Conservation (phyloP, 2,329 filamentous ascomycete genomes). For the Pestalotiopsis sp. region DNA sequence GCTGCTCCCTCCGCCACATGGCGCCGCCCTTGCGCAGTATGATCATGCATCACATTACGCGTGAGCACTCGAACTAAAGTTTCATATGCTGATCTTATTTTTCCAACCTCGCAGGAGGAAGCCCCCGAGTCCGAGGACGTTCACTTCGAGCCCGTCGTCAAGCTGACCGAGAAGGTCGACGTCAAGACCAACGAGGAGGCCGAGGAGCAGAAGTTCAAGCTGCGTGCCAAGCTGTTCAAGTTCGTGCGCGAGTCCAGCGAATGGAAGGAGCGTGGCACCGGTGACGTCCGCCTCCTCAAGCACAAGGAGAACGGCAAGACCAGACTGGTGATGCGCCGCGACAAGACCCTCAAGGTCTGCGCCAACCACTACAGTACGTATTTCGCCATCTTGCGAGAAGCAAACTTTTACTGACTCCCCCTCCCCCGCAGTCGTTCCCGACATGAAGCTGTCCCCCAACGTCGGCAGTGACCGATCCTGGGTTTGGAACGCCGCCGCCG, state of each 20-base stretch:
- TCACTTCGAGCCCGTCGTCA: slow-evolving; percentile 96
- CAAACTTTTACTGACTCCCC: slow-evolving; percentile 8
- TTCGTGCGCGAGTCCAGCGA: slow-evolving; percentile 90
- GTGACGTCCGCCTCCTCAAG: slow-evolving; percentile 94
- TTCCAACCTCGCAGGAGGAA: slow-evolving; percentile 49
- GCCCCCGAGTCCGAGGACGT: slow-evolving; percentile 88
- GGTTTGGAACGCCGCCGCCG: slow-evolving; percentile 98
- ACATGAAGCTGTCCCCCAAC: slow-evolving; percentile 99
- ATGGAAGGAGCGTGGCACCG: slow-evolving; percentile 99
- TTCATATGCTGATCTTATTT: not conserved
- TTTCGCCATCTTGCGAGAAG: not conserved
- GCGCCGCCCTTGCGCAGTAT: not conserved
- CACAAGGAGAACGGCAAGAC: slow-evolving; percentile 99
- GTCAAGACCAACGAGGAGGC: slow-evolving; percentile 97
- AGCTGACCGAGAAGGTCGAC: slow-evolving; percentile 94
- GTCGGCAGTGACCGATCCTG: slow-evolving; percentile 97
- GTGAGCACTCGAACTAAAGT: not conserved
- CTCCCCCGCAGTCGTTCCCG: slow-evolving; percentile 74
- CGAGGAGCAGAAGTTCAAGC: slow-evolving; percentile 98
- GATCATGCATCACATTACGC: not conserved
- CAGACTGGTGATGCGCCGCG: slow-evolving; percentile 94
- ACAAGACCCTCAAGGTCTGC: slow-evolving; percentile 99
- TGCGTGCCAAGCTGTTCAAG: slow-evolving; percentile 99
- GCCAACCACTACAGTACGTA: slow-evolving; percentile 96
- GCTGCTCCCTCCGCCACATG: not conserved